Evolutionary conservation across 2,329 filamentous ascomycete genomes (phyloP).

Genomic region (Rachicladosporium sp.): DNA sequence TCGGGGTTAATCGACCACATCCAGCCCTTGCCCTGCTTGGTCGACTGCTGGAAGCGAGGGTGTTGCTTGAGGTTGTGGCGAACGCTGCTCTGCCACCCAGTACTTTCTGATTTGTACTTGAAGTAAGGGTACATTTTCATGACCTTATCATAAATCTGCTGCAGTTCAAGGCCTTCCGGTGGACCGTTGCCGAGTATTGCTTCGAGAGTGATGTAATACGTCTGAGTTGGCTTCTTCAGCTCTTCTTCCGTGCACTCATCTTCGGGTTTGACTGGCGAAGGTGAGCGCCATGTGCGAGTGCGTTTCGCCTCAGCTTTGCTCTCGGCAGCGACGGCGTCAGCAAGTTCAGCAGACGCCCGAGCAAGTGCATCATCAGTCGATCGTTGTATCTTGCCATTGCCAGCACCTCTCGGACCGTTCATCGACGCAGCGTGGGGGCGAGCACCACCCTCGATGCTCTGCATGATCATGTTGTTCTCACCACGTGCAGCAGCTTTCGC

Average conservation of each 20-base stretch:
- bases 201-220: slow-evolving; percentile 53
- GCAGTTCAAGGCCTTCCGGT: slow-evolving; percentile 47
- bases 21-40: slow-evolving; percentile 49
- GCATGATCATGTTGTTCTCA: slow-evolving; percentile 11
- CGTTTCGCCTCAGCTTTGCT: slow-evolving; percentile 19
- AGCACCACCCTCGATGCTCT: slow-evolving; percentile 15
- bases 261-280: slow-evolving; percentile 49
- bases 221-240: slow-evolving; percentile 53
- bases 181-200: slow-evolving; percentile 47
- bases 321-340: not conserved
- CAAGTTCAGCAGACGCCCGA: not conserved
- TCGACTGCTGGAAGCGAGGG: slow-evolving; percentile 47
- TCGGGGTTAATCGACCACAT: slow-evolving; percentile 50
- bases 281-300: slow-evolving; percentile 43
- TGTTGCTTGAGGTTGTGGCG: slow-evolving; percentile 51
- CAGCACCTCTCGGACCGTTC: slow-evolving; percentile 1
- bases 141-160: slow-evolving; percentile 54
- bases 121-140: slow-evolving; percentile 53
- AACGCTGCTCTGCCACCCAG: slow-evolving; percentile 56
- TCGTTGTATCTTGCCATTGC: slow-evolving; percentile 1
- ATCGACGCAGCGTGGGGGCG: not conserved
- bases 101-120: slow-evolving; percentile 46
- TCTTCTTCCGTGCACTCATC: slow-evolving; percentile 62
- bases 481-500: slow-evolving; percentile 13
- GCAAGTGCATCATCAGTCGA: slow-evolving; percentile 2